A percentile compares a stretch with the other conserved stretches of the same genome.
Conservation (phyloP, 768 basidiomycete species). For the Sistotremastrum suecicum region DNA sequence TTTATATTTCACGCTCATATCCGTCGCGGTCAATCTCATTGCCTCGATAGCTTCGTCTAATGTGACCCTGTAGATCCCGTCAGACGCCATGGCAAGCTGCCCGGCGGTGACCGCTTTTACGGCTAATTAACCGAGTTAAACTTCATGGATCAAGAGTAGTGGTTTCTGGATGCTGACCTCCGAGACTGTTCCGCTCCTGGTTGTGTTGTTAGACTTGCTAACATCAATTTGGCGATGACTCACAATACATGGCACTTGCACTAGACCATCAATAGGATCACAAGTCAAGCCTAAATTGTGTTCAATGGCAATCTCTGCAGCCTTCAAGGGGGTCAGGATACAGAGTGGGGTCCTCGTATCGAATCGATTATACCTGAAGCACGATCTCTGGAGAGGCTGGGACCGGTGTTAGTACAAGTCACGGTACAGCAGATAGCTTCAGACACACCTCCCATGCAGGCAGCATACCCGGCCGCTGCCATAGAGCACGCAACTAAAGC, state of each 20-base stretch:
- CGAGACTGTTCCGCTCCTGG: constrained; percentile 74
- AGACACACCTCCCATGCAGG: constrained; percentile 74
- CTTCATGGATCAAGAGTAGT: neutral
- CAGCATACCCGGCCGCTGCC: constrained; percentile 89
- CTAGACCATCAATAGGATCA: constrained; percentile 86
- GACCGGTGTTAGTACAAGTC: neutral
- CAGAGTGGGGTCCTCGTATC: neutral
- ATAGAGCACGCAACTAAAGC: constrained; percentile 78
- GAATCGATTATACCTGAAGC: constrained; percentile 36
- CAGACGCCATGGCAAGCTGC: constrained; percentile 85
- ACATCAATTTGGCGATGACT: constrained; percentile 17
- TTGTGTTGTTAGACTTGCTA: constrained; percentile 1
- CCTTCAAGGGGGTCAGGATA: constrained; percentile 27
- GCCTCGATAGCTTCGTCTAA: constrained; percentile 94
- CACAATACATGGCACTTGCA: constrained; percentile 94
- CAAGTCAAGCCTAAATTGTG: constrained; percentile 85
- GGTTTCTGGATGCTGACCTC: constrained; percentile 33
- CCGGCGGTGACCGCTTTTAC: constrained; percentile 91
- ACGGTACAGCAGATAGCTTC: constrained; percentile 2
- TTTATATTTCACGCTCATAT: constrained; percentile 93
- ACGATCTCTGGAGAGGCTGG: constrained; percentile 71
- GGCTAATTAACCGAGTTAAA: constrained; percentile 27
- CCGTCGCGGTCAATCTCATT: constrained; percentile 83
- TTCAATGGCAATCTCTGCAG: constrained; percentile 87
- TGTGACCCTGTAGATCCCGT: constrained; percentile 75